Conservation (phyloP, 192 early-diverging fungal genomes). For the Podila minutissima region DNA sequence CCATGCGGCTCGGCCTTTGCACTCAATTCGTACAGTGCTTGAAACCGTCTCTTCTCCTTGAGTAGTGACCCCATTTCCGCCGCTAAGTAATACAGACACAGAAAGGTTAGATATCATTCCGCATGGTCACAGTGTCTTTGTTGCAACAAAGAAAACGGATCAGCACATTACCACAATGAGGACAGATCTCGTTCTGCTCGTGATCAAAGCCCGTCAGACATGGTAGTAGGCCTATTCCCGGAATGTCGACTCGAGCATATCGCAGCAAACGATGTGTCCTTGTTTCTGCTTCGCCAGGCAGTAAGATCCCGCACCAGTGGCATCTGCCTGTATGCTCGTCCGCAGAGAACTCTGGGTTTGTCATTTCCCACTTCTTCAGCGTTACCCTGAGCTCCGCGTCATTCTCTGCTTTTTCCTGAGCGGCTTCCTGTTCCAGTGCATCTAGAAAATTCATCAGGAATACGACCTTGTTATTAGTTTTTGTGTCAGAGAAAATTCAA, state of each 20-base stretch:
- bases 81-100: not conserved
- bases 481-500: no score
- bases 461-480: no score
- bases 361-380: no score
- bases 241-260: constrained; percentile 12
- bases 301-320: constrained; percentile 20
- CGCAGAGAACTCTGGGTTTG: no score
- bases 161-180: constrained; percentile 15
- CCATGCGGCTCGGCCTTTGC: constrained; percentile 9
- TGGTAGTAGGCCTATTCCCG: constrained; percentile 16
- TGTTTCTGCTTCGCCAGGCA: not conserved
- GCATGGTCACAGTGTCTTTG: not conserved
- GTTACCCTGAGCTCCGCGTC: no score
- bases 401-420: no score
- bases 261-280: not conserved
- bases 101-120: not conserved
- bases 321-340: not conserved
- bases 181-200: constrained; percentile 24
- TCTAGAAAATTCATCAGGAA: no score
- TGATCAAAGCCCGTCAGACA: constrained; percentile 16
- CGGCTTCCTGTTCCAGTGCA: no score
- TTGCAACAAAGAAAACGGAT: not conserved
- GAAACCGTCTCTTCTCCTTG: constrained; percentile 36
- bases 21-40: constrained; percentile 25
- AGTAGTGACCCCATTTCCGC: constrained; percentile 14